These are phyloP conservation scores for Tulasnella sp. DNA, from an alignment of 768 basidiomycete species.

Conservation along the genomic window DNA sequence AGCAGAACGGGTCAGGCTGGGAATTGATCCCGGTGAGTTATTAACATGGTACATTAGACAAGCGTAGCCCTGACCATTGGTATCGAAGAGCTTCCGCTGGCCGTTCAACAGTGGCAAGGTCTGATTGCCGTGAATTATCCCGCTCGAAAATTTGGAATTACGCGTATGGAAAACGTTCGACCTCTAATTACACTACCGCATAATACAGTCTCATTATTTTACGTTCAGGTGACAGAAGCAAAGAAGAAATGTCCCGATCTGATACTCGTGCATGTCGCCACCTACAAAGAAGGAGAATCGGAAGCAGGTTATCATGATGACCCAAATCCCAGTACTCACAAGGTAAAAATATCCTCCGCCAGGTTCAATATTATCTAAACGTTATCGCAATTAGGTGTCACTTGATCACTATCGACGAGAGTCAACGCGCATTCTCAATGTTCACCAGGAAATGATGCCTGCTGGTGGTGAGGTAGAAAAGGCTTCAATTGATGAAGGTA, in stretches of 20 bases:
- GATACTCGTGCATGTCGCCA: constrained; percentile 82
- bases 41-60: constrained; percentile 20
- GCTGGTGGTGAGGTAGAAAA: constrained; percentile 88
- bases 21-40: constrained; percentile 34
- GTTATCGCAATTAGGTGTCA: constrained; percentile 46
- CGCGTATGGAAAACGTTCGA: constrained; percentile 64
- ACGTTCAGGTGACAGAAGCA: constrained; percentile 47
- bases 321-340: constrained; percentile 80
- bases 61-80: constrained; percentile 22
- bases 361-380: background rate
- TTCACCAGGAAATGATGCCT: constrained; percentile 62
- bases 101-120: constrained; percentile 78
- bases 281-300: constrained; percentile 73
- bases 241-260: constrained; percentile 76
- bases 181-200: background rate
- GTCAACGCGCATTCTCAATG: constrained; percentile 67
- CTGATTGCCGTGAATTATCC: constrained; percentile 95
- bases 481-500: constrained; percentile 81
- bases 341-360: constrained; percentile 38
- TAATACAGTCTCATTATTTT: background rate
- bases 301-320: constrained; percentile 90
- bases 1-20: constrained; percentile 75
- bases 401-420: constrained; percentile 88
- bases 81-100: constrained; percentile 43
- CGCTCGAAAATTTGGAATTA: constrained; percentile 83